These are phyloP conservation scores for Verticillium longisporum DNA, from an alignment of 2,329 filamentous ascomycete species.

Conservation along the genomic window DNA sequence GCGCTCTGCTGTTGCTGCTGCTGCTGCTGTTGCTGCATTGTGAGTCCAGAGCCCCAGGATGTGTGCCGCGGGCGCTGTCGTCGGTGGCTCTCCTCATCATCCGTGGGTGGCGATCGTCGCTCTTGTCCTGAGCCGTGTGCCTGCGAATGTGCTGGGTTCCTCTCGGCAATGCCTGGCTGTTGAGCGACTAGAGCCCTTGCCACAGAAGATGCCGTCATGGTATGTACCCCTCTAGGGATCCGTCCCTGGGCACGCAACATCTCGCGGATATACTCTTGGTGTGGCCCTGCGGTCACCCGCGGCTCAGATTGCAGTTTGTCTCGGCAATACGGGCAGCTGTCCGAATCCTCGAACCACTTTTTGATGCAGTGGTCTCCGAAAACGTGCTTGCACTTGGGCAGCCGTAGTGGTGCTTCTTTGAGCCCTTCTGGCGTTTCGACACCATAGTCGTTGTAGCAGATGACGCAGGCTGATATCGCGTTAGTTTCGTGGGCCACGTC, in stretches of 20 bases:
- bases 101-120: not conserved
- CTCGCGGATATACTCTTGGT: not conserved
- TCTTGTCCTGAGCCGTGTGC: not conserved
- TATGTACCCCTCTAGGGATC: not conserved
- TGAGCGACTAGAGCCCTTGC: not conserved
- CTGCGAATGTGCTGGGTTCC: not conserved
- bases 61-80: not conserved
- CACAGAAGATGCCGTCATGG: not conserved
- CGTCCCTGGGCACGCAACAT: not conserved
- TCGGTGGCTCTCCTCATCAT: not conserved
- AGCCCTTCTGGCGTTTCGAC: constrained; percentile 50
- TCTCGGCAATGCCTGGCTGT: not conserved
- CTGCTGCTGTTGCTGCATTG: not conserved
- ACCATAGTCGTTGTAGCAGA: constrained; percentile 59
- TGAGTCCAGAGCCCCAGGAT: not conserved
- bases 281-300: constrained; percentile 3
- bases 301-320: constrained; percentile 50
- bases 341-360: constrained; percentile 57
- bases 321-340: constrained; percentile 59
- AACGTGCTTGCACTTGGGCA: constrained; percentile 57
- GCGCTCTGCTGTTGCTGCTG: not conserved
- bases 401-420: constrained; percentile 47
- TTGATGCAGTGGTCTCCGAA: constrained; percentile 60
- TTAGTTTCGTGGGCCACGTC: not conserved
- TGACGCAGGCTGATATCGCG: constrained; percentile 43